Conservation (phyloP, 345 rosid genomes). For the Diplotaxis tenuifolia region DNA sequence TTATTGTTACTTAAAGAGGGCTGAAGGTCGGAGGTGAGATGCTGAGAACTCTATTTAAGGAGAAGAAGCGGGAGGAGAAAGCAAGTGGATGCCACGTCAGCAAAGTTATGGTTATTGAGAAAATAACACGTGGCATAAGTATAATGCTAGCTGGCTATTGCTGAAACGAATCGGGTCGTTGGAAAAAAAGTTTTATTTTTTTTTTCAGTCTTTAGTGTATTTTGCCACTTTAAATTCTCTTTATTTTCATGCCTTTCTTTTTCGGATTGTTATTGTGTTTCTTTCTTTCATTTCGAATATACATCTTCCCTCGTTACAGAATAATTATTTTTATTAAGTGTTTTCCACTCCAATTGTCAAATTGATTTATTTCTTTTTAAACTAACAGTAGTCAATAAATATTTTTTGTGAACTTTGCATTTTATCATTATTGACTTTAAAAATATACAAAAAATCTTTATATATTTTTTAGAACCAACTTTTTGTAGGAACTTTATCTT, state of each 20-base stretch:
- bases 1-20: constrained; percentile 25
- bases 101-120: constrained; percentile 22
- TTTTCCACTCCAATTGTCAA: constrained; percentile 15
- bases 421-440: no score
- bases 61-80: no score
- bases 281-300: constrained; percentile 17
- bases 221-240: background rate
- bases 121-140: constrained; percentile 49
- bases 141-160: constrained; percentile 44
- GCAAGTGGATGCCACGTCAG: constrained; percentile 65
- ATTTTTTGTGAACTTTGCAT: no score
- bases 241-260: constrained; percentile 10
- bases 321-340: background rate
- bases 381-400: no score
- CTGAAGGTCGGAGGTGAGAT: background rate
- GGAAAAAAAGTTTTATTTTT: background rate
- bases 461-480: no score
- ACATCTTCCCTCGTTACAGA: background rate
- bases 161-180: constrained; percentile 10
- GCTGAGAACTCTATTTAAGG: constrained; percentile 44
- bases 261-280: background rate
- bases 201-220: background rate
- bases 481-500: no score
- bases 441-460: no score
- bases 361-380: no score